Conservation (phyloP, 768 basidiomycete genomes). For the Hericium alpestre region DNA sequence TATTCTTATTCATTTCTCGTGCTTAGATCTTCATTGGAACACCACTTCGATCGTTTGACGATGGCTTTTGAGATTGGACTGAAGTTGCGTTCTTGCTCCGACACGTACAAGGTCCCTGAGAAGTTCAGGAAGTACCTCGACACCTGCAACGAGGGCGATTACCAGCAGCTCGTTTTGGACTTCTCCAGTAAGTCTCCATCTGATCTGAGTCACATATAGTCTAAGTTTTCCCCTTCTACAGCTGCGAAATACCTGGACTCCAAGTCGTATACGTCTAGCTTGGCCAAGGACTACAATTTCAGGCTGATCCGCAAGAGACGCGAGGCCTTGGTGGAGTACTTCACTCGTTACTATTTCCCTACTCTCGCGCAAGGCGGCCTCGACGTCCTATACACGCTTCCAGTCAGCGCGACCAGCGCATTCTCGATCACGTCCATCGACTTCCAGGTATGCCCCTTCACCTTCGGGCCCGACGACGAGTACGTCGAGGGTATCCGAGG, state of each 20-base stretch:
- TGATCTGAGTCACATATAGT: background rate
- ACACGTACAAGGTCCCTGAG: conserved; percentile 8
- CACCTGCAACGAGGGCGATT: conserved; percentile 2
- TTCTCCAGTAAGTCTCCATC: conserved; percentile 9
- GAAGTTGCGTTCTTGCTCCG: conserved; percentile 12
- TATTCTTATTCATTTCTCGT: background rate
- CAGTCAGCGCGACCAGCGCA: background rate
- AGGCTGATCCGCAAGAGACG: conserved; percentile 10
- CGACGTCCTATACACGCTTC: conserved; percentile 14
- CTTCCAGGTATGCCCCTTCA: background rate
- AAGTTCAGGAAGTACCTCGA: conserved; percentile 11
- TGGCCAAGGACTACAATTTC: conserved; percentile 9
- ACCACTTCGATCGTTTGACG: conserved; percentile 8
- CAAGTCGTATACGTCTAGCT: background rate
- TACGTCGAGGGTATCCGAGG: background rate
- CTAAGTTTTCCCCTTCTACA: background rate
- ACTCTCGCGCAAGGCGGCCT: conserved; percentile 17
- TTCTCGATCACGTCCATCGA: background rate
- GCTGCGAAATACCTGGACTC: background rate
- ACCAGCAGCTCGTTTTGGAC: conserved; percentile 18
- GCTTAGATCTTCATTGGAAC: background rate
- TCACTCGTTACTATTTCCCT: conserved; percentile 18
- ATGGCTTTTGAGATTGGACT: conserved; percentile 21
- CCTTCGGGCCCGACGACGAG: background rate
- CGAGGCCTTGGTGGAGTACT: conserved; percentile 13